Conservation (phyloP, 768 basidiomycete species). For the Boletus huronensis region DNA sequence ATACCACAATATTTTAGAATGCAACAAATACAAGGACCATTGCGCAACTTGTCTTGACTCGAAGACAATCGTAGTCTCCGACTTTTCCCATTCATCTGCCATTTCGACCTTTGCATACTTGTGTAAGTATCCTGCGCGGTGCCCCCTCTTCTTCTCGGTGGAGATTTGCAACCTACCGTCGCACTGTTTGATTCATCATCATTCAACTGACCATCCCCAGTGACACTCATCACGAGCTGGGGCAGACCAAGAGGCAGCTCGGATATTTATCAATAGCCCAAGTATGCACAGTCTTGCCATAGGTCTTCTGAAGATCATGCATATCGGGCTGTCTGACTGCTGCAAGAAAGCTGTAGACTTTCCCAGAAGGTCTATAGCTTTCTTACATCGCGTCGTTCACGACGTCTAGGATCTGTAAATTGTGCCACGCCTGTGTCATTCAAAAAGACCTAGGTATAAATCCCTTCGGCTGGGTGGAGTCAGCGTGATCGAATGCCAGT, state of each 20-base stretch:
- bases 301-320: conserved; percentile 44
- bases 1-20: neutral
- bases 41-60: conserved; percentile 25
- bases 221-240: conserved; percentile 45
- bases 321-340: conserved; percentile 40
- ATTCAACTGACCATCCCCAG: conserved; percentile 35
- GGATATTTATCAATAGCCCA: conserved; percentile 37
- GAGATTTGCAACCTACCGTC: conserved; percentile 35
- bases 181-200: conserved; percentile 24
- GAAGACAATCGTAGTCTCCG: conserved; percentile 34
- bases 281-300: conserved; percentile 45
- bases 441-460: conserved; percentile 20
- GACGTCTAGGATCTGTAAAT: conserved; percentile 12
- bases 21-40: neutral
- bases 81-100: conserved; percentile 39
- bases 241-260: conserved; percentile 46
- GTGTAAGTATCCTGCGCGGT: conserved; percentile 37
- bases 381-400: conserved; percentile 35
- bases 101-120: conserved; percentile 35
- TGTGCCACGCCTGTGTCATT: neutral
- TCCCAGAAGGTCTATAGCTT: too few relatives aligned
- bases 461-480: conserved; percentile 17
- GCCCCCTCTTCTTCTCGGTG: conserved; percentile 33
- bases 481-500: conserved; percentile 8
- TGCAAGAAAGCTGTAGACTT: too few relatives aligned